Evolutionary conservation across 768 basidiomycete genomes (phyloP).

Genomic region (Glaciozyma martinii): DNA sequence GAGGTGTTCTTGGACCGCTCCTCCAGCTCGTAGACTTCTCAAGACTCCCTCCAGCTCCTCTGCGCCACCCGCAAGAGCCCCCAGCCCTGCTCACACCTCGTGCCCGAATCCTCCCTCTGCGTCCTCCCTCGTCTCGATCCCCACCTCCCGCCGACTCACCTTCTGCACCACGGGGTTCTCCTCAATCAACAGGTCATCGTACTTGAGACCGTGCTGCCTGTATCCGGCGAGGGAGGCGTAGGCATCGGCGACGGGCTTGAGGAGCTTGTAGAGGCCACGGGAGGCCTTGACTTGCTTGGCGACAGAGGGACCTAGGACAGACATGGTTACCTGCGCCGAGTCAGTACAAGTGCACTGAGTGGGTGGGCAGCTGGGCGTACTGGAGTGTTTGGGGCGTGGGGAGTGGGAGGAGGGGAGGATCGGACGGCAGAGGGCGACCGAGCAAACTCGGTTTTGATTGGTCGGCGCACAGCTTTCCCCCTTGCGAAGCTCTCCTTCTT

Average conservation of each 20-base stretch:
- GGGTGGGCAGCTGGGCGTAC: too few species aligned
- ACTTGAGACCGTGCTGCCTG: constrained; percentile 66
- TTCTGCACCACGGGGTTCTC: constrained; percentile 69
- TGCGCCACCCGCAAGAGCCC: background rate
- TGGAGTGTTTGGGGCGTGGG: too few species aligned
- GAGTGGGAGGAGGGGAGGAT: too few species aligned
- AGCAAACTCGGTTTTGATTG: too few species aligned
- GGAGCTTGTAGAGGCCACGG: constrained; percentile 55
- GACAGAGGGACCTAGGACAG: constrained; percentile 54
- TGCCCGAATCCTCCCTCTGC: background rate
- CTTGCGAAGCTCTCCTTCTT: too few species aligned
- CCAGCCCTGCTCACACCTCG: background rate
- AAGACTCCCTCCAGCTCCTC: background rate
- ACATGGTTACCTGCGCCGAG: background rate
- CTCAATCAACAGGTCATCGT: constrained; percentile 89
- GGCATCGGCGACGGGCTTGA: constrained; percentile 72
- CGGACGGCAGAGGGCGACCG: too few species aligned
- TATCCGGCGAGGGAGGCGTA: constrained; percentile 75
- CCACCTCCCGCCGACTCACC: constrained; percentile 43
- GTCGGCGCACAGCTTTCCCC: too few species aligned
- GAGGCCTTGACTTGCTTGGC: constrained; percentile 66
- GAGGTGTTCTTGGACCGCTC: background rate
- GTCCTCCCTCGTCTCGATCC: too few species aligned
- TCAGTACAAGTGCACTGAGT: too few species aligned
- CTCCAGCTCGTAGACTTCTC: background rate